These are phyloP conservation scores for Globisporangium polare DNA, from an alignment of 352 stramenopile genomes.

Conservation along the genomic window DNA sequence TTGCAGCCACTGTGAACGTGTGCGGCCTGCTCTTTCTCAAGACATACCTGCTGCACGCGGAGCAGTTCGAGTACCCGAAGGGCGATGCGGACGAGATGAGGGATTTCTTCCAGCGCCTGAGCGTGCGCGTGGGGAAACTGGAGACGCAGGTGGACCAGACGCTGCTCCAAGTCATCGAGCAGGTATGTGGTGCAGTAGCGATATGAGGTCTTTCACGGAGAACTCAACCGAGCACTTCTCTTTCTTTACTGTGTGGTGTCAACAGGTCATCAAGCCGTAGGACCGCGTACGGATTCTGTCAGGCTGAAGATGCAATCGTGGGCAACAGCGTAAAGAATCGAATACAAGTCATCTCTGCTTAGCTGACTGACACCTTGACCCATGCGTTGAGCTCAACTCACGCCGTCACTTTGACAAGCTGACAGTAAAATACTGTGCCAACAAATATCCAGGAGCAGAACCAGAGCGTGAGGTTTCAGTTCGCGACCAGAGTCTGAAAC, in stretches of 20 bases:
- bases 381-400: neutral
- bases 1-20: constrained; percentile 29
- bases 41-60: constrained; percentile 50
- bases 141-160: constrained; percentile 3
- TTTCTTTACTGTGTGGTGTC: neutral
- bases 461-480: too few species aligned
- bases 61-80: constrained; percentile 38
- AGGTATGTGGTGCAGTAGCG: constrained; percentile 5
- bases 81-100: constrained; percentile 37
- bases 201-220: too few species aligned
- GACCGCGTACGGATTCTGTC: neutral
- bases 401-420: neutral
- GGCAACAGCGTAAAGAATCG: neutral
- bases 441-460: too few species aligned
- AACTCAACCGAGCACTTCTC: neutral
- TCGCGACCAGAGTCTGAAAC: neutral
- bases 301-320: neutral
- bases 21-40: constrained; percentile 63
- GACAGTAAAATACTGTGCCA: neutral
- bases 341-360: neutral
- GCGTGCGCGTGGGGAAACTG: constrained; percentile 13
- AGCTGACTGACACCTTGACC: neutral
- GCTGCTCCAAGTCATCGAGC: constrained; percentile 12
- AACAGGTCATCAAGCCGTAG: constrained; percentile 6
- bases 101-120: constrained; percentile 35